Base-by-base conservation (phyloP, 1,284 basidiomycete species). In the Termitomyces sp. region DNA sequence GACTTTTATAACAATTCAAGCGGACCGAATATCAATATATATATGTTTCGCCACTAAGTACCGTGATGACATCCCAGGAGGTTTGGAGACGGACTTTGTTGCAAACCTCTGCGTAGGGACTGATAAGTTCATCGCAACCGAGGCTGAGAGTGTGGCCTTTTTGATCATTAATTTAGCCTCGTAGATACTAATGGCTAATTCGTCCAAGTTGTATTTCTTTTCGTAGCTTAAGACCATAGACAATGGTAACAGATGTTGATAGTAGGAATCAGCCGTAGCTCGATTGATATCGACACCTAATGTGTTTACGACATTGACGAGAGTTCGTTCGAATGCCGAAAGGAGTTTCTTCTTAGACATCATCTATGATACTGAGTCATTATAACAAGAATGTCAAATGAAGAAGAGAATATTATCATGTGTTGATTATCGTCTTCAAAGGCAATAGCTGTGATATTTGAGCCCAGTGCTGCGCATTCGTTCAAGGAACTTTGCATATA, bases 1-100 rank as follows among this genome's bases (percentile, higher is more conserved):
- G n/a, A n/a, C n/a, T n/a, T n/a, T n/a, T n/a, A n/a, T n/a, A n/a
- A n/a, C n/a, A n/a, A n/a, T n/a, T n/a, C n/a, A n/a, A n/a, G n/a
- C n/a, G n/a, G n/a, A n/a, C n/a, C n/a, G n/a, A n/a, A n/a, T n/a
- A n/a, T n/a, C n/a, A n/a, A n/a, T n/a, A n/a, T n/a, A n/a, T n/a
- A n/a, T n/a, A n/a, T n/a, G 93, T 95, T 73, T 99, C 96, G 28
- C 96, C 94, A 18, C 93, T 96, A 53, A 99, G 81, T 93, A 97
- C 97, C 5, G 91, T 94, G 61, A 99, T 72, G 18, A 97, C 81
- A 56, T 97, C 91, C 84, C 88, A 90, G 9, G 82, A 72, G 13
- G 70, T 72, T 2, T 93, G 89, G 18, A 81, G 64, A 16, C 72
- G 69, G 77, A 95, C 97, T 41, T 75, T 68, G 0, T 74, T 71